These are phyloP conservation scores for Apiotrichum veenhuisii DNA, from an alignment of 1,284 basidiomycete species.

Conservation along the genomic window DNA sequence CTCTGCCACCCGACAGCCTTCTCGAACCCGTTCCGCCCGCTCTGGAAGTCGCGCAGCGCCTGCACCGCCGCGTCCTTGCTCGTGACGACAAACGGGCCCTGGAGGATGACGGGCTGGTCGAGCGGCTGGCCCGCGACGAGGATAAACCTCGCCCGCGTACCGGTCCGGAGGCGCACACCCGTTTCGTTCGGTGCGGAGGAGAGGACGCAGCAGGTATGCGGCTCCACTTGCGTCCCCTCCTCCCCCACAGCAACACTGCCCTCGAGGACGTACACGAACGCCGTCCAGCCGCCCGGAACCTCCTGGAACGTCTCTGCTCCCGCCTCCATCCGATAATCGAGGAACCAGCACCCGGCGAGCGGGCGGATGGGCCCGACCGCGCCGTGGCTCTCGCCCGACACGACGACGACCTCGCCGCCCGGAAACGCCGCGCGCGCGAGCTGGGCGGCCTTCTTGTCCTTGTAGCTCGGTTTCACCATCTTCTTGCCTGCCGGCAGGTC, in stretches of 20 bases:
- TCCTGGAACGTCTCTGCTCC: slow-evolving; percentile 72
- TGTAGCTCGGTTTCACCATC: slow-evolving; percentile 61
- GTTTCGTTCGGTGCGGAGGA: slow-evolving; percentile 33
- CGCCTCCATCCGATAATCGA: slow-evolving; percentile 71
- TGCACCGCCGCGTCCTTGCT: slow-evolving; percentile 72
- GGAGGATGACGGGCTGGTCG: slow-evolving; percentile 73
- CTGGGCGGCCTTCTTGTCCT: slow-evolving; percentile 1
- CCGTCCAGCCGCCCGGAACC: slow-evolving; percentile 76
- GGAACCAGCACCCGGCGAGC: slow-evolving; percentile 86
- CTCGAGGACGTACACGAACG: slow-evolving; percentile 69
- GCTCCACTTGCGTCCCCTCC: slow-evolving; percentile 52
- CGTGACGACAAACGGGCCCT: slow-evolving; percentile 66
- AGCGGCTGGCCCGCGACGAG: slow-evolving; percentile 84
- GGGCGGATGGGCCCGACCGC: slow-evolving; percentile 45
- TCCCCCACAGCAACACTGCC: slow-evolving; percentile 58
- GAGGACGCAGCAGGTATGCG: slow-evolving; percentile 68
- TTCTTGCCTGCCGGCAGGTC: slow-evolving; percentile 84
- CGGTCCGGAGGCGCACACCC: slow-evolving; percentile 38
- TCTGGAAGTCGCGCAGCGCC: slow-evolving; percentile 77
- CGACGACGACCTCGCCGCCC: slow-evolving; percentile 66
- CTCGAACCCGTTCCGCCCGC: slow-evolving; percentile 82
- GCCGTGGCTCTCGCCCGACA: slow-evolving; percentile 83
- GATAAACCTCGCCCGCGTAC: slow-evolving; percentile 55
- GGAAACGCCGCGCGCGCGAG: not conserved
- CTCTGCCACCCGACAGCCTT: slow-evolving; percentile 82